These are phyloP conservation scores for Castanopsis chinensis DNA, from an alignment of 306 rosid genomes.

Conservation along the genomic window DNA sequence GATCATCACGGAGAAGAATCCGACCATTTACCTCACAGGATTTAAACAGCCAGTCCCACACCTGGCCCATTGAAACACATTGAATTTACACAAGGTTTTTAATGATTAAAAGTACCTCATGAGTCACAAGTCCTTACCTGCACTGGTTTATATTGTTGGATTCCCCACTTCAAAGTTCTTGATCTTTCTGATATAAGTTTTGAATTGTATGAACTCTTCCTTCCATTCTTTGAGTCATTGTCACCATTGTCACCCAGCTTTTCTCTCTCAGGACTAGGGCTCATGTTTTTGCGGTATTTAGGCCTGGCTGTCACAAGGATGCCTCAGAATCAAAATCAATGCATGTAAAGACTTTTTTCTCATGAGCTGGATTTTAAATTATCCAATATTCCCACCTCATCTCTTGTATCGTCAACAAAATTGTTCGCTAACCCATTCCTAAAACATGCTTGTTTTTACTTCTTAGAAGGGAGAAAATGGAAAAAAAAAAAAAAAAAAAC, in stretches of 20 bases:
- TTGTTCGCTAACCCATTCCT: not conserved
- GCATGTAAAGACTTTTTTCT: not conserved
- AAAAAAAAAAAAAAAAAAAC: not conserved
- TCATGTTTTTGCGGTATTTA: slow-evolving; percentile 41
- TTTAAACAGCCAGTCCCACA: slow-evolving; percentile 82
- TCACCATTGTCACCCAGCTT: slow-evolving; percentile 14
- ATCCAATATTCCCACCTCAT: not conserved
- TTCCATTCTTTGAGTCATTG: slow-evolving; percentile 14
- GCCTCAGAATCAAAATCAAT: slow-evolving; percentile 20
- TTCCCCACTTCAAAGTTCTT: slow-evolving; percentile 50
- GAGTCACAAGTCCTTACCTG: slow-evolving; percentile 40
- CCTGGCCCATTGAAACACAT: slow-evolving; percentile 32
- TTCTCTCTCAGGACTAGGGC: slow-evolving; percentile 16
- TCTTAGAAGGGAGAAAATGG: not conserved
- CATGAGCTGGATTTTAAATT: not conserved
- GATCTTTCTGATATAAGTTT: slow-evolving; percentile 46
- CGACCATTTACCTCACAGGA: slow-evolving; percentile 70
- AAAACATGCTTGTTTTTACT: not conserved
- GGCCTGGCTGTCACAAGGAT: slow-evolving; percentile 79
- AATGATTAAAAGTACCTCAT: not conserved
- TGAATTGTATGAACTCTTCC: slow-evolving; percentile 30
- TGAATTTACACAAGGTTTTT: not conserved
- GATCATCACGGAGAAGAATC: slow-evolving; percentile 53
- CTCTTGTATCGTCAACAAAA: not conserved
- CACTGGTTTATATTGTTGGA: slow-evolving; percentile 53